Base-by-base conservation (phyloP, 192 early-diverging fungal genomes). In the Chytriomyces confervae region DNA sequence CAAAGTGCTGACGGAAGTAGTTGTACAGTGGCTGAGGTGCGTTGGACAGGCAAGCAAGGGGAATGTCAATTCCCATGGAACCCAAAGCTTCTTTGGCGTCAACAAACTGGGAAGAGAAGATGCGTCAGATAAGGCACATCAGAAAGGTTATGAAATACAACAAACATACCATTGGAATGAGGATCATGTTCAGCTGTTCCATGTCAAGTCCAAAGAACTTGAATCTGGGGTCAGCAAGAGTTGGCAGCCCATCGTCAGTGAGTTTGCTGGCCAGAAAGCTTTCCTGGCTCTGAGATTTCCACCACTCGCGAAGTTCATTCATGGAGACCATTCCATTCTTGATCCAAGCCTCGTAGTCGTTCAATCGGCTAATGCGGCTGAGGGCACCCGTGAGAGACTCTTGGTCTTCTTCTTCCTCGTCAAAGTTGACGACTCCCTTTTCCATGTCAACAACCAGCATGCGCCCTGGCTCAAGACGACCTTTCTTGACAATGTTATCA, bases 61-160 rank as follows among this genome's bases (percentile, higher is more conserved):
- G 93, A 8, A 92, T 91, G 84, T 99, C 97, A 84, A 95, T 96
- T 80, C 97, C 97, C 97, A 98, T 99, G 45, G 96, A 98, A 10
- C 97, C 97, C 44, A 99, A 90, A 16, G 96, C 93, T 85, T 99
- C 97, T 85, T 99, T 98, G 62, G 95, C 96, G 61, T 93, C 87
- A 9, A 69, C 83, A 16, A 84, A 72, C 82, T 87, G 50, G 16
- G 8, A 20, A 60, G n/a, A 27, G 24, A 75, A 72, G 10, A 24
- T 66, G 49, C 36, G 36, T 36, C 36, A 36, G 36, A 36, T 36
- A 64, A 69, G n/a, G 29, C 18, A 46, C 23, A 50, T 7, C 7
- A 7, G 6, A 75, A 50, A 62, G 77, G 75, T 3, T 0, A 69
- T 10, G 5, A 71, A 47, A n/a, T 5, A 43, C 20, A 82, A 49